Conservation (phyloP, 805 yeast genomes). For the Metschnikowia dekortorum region DNA sequence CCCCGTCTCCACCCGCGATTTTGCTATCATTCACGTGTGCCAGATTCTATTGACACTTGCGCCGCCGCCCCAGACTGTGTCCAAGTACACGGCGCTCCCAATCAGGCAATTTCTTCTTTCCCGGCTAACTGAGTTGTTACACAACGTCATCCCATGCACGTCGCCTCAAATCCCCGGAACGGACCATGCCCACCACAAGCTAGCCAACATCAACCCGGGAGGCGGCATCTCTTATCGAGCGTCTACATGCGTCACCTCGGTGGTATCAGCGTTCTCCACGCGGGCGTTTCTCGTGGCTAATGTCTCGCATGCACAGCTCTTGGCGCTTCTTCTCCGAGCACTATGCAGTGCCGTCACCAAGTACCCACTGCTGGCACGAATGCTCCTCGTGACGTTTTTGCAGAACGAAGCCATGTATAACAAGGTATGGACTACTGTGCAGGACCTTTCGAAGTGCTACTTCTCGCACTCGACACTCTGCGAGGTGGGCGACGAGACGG, state of each 20-base stretch:
- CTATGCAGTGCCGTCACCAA: constrained; percentile 50
- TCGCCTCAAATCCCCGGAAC: constrained; percentile 10
- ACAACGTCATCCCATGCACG: constrained; percentile 50
- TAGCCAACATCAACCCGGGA: constrained; percentile 29
- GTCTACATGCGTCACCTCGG: constrained; percentile 41
- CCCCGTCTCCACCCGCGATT: constrained; percentile 59
- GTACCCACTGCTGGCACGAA: constrained; percentile 47
- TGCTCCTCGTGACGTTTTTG: constrained; percentile 48
- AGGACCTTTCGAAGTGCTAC: constrained; percentile 1
- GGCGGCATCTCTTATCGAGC: constrained; percentile 52
- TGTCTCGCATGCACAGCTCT: constrained; percentile 46
- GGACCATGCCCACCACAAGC: constrained; percentile 20
- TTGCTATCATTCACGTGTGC: constrained; percentile 51
- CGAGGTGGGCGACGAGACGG: background rate
- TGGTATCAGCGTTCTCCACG: constrained; percentile 37
- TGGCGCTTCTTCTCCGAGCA: constrained; percentile 57
- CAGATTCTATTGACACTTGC: constrained; percentile 15
- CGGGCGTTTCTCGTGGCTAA: constrained; percentile 32
- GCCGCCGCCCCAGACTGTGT: constrained; percentile 18
- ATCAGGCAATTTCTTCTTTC: constrained; percentile 31
- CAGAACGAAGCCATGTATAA: constrained; percentile 38
- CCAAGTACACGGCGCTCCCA: constrained; percentile 9
- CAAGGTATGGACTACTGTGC: constrained; percentile 23
- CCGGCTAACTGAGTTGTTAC: constrained; percentile 54
- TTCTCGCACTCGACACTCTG: background rate